Evolutionary conservation across 2,329 filamentous ascomycete genomes (phyloP).

Genomic region (Colletotrichum sp.): DNA sequence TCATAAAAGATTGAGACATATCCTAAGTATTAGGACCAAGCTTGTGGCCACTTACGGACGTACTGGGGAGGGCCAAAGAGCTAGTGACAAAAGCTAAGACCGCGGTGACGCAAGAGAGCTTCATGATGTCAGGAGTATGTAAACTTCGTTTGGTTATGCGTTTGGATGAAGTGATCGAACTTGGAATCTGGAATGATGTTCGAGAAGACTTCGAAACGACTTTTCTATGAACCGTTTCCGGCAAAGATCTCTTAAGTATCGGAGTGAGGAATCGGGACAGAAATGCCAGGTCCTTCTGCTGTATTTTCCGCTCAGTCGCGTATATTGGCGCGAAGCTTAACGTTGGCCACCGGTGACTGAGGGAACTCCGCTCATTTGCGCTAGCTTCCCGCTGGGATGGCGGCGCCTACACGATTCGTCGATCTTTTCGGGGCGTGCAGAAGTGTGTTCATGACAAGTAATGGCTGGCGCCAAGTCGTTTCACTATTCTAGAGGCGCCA

Average conservation of each 20-base stretch:
- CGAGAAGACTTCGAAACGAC: not conserved
- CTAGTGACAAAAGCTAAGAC: not conserved
- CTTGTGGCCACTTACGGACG: not conserved
- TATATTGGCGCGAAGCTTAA: not conserved
- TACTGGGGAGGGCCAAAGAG: not conserved
- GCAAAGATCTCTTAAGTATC: not conserved
- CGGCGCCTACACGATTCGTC: not conserved
- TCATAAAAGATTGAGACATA: not conserved
- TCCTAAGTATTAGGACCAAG: not conserved
- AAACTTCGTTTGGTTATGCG: not conserved
- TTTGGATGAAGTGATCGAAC: not conserved
- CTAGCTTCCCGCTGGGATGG: not conserved
- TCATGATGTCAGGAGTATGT: not conserved
- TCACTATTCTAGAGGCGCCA: not conserved
- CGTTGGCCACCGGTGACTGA: not conserved
- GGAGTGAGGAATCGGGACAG: not conserved
- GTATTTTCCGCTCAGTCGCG: not conserved
- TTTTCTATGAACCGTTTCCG: not conserved
- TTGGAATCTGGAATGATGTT: not conserved
- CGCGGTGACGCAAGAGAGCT: not conserved
- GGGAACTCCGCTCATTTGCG: not conserved
- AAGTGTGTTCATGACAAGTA: not conserved
- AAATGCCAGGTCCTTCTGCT: not conserved
- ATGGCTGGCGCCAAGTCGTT: not conserved
- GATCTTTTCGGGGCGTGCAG: not conserved